Evolutionary conservation across 75 land plant species (phyloP).

Genomic region (Ceratopteris richardii): DNA sequence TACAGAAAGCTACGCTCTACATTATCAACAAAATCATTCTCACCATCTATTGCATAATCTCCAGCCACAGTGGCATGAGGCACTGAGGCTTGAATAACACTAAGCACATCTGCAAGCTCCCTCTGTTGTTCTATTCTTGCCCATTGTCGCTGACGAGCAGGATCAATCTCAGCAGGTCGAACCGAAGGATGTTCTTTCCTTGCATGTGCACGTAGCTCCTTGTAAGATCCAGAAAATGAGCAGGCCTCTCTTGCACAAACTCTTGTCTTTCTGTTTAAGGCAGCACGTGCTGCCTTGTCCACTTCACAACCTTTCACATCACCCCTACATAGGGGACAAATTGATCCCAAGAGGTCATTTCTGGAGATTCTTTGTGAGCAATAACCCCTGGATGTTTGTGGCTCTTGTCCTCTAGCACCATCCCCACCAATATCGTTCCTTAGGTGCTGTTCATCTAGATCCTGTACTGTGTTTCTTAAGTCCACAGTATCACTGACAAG

Average conservation of each 20-base stretch:
- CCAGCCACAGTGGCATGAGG: slow-evolving; percentile 20
- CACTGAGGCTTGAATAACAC: slow-evolving; percentile 60
- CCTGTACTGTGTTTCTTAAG: neutral
- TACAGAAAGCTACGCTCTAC: slow-evolving; percentile 15
- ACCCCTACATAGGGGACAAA: slow-evolving; percentile 75
- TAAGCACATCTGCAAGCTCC: slow-evolving; percentile 59
- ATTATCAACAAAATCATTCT: slow-evolving; percentile 14
- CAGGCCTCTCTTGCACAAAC: slow-evolving; percentile 67
- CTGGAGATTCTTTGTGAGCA: neutral
- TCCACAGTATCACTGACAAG: neutral
- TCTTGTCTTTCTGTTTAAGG: slow-evolving; percentile 46
- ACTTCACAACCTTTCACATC: slow-evolving; percentile 48
- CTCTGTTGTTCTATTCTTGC: slow-evolving; percentile 45
- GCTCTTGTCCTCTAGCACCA: neutral
- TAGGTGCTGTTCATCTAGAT: neutral
- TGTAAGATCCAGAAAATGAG: slow-evolving; percentile 51
- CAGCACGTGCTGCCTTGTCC: slow-evolving; percentile 46
- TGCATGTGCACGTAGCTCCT: slow-evolving; percentile 62
- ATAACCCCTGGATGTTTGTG: neutral
- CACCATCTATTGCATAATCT: slow-evolving; percentile 21
- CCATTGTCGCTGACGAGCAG: slow-evolving; percentile 62
- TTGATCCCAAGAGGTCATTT: slow-evolving; percentile 16
- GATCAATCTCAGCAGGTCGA: slow-evolving; percentile 62
- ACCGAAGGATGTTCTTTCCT: slow-evolving; percentile 53
- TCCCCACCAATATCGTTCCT: neutral